A percentile compares a stretch with the other conserved stretches of the same genome.
phyloP scores from a whole-genome alignment of 441 rosid species.

The Macaranga tanarius region DNA sequence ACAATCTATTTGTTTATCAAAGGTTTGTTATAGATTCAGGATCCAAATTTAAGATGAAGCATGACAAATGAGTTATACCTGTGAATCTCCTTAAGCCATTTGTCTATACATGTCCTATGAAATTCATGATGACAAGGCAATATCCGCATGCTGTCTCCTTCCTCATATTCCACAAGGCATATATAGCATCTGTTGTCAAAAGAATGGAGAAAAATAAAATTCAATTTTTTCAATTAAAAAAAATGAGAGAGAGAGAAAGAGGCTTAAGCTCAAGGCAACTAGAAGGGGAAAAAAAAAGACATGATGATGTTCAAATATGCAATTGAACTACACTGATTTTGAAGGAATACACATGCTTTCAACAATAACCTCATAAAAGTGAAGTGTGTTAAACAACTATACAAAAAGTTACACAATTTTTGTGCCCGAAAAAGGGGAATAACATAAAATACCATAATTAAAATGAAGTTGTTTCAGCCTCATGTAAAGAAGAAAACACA shows the following conservation, averaged over 20 bases:
- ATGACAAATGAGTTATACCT: slow-evolving; percentile 45
- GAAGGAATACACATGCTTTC: background rate
- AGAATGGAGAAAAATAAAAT: slow-evolving; percentile 4
- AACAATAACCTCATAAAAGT: background rate
- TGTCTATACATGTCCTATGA: slow-evolving; percentile 80
- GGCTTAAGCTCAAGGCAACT: background rate
- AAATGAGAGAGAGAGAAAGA: background rate
- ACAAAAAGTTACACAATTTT: background rate
- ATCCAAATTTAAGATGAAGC: background rate
- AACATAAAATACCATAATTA: background rate
- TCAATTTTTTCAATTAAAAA: background rate
- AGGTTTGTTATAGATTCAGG: background rate
- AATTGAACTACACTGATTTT: background rate
- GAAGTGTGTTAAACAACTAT: background rate
- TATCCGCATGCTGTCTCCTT: slow-evolving; percentile 80
- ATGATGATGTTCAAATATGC: background rate
- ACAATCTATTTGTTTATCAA: background rate
- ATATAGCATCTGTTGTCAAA: slow-evolving; percentile 70
- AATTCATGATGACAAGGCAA: slow-evolving; percentile 93
- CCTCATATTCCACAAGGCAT: slow-evolving; percentile 96
- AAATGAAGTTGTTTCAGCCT: background rate
- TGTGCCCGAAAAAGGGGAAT: background rate
- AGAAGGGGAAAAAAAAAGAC: background rate
- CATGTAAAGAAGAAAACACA: background rate
- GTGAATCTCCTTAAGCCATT: slow-evolving; percentile 98